These are phyloP conservation scores for Psilocybe subaeruginosa DNA, from an alignment of 768 basidiomycete species.

Conservation along the genomic window DNA sequence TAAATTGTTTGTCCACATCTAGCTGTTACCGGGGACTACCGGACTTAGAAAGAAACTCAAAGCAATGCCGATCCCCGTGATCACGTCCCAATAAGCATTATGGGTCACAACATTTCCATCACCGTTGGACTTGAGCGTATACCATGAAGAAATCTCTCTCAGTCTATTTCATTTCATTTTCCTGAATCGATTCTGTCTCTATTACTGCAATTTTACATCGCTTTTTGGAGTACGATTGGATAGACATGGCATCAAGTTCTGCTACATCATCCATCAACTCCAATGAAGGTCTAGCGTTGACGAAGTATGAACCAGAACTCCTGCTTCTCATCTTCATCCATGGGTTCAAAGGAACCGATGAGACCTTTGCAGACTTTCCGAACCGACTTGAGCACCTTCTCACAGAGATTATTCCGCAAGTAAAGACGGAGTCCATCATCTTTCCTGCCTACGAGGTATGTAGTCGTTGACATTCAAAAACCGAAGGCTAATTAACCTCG, in stretches of 20 bases:
- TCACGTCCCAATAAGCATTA: no score
- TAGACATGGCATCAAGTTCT: background rate
- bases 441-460: constrained; percentile 89
- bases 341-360: constrained; percentile 67
- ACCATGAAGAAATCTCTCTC: no score
- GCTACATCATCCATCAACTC: background rate
- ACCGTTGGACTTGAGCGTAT: no score
- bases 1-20: no score
- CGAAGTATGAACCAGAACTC: constrained; percentile 37
- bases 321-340: constrained; percentile 81
- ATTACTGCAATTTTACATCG: no score
- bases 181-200: no score
- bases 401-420: constrained; percentile 58
- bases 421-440: constrained; percentile 70
- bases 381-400: constrained; percentile 78
- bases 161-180: no score
- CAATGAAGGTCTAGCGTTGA: constrained; percentile 14
- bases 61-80: no score
- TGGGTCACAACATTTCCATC: no score
- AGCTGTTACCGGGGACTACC: no score
- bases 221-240: background rate
- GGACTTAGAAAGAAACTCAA: no score
- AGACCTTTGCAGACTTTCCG: constrained; percentile 80
- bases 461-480: background rate
- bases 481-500: background rate